A percentile compares a stretch with the other conserved stretches of the same genome.
phyloP scores from a whole-genome alignment of 495 filamentous ascomycete species.

The Tuber borchii region DNA sequence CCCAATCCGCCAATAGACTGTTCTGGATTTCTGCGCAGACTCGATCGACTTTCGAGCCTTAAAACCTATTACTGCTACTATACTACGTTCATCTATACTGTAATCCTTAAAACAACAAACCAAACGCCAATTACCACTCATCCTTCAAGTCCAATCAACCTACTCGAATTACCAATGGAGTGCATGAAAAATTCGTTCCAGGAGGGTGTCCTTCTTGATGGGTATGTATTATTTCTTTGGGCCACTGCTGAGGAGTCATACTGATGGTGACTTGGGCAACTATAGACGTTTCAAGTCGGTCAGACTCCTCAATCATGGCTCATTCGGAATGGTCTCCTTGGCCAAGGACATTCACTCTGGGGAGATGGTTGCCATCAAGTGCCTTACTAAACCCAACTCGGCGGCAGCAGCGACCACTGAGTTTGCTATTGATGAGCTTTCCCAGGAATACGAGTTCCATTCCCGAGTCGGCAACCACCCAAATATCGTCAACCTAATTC shows the following conservation, averaged over 20 bases:
- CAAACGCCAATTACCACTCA: constrained; percentile 29
- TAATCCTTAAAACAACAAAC: constrained; percentile 36
- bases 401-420: constrained; percentile 51
- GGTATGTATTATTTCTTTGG: constrained; percentile 40
- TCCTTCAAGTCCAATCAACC: constrained; percentile 26
- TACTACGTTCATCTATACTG: constrained; percentile 39
- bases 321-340: constrained; percentile 95
- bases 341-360: constrained; percentile 70
- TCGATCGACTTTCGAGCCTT: constrained; percentile 40
- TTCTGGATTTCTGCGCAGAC: constrained; percentile 37
- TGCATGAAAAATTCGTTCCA: constrained; percentile 69
- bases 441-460: constrained; percentile 83
- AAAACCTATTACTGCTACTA: constrained; percentile 26
- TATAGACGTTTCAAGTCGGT: constrained; percentile 73
- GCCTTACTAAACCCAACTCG: constrained; percentile 67
- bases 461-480: constrained; percentile 68
- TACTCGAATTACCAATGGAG: constrained; percentile 54
- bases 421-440: constrained; percentile 66
- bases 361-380: constrained; percentile 86
- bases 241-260: constrained; percentile 13
- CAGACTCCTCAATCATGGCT: constrained; percentile 94
- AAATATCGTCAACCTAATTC: constrained; percentile 87
- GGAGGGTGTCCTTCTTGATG: constrained; percentile 66
- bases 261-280: constrained; percentile 20
- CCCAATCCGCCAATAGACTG: constrained; percentile 35